Percentiles rank a stretch among this genome's conserved stretches.
phyloP scores from a whole-genome alignment of 78 protist genomes.

The Guillardia theta region DNA sequence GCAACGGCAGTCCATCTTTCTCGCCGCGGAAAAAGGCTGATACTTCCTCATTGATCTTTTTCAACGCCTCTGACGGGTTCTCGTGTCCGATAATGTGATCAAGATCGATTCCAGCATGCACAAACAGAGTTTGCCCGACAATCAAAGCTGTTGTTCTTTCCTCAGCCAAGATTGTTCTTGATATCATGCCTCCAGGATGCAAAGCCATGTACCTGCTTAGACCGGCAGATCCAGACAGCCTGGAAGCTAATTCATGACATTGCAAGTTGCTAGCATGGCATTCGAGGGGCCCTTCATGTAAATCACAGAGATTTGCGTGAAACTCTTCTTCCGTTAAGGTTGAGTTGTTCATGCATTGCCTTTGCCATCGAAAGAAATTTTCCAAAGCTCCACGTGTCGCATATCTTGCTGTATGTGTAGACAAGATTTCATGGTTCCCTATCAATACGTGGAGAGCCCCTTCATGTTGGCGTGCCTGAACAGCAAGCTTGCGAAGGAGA shows the following conservation, averaged over 20 bases:
- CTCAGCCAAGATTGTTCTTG: neutral
- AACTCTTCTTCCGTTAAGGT: neutral
- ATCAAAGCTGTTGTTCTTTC: neutral
- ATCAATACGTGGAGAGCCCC: neutral
- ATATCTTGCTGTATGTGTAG: neutral
- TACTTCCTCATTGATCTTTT: neutral
- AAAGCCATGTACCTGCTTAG: neutral
- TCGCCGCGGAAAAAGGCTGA: neutral
- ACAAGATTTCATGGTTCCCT: neutral
- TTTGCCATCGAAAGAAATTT: neutral
- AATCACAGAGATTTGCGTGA: neutral
- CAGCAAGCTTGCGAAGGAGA: neutral
- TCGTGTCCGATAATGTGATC: neutral
- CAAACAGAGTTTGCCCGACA: conserved; percentile 15
- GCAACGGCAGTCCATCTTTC: neutral
- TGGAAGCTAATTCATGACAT: neutral
- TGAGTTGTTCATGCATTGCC: neutral
- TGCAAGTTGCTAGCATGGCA: neutral
- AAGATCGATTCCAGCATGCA: neutral
- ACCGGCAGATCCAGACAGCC: neutral
- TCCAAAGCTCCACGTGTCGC: neutral
- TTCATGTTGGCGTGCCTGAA: neutral
- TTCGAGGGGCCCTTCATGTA: neutral
- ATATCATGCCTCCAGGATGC: neutral
- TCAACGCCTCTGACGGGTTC: neutral